Evolutionary conservation across 2,329 filamentous ascomycete genomes (phyloP), one percentile per base, ranked within the genome.

Genomic region (Stagonosporopsis rhizophila): DNA sequence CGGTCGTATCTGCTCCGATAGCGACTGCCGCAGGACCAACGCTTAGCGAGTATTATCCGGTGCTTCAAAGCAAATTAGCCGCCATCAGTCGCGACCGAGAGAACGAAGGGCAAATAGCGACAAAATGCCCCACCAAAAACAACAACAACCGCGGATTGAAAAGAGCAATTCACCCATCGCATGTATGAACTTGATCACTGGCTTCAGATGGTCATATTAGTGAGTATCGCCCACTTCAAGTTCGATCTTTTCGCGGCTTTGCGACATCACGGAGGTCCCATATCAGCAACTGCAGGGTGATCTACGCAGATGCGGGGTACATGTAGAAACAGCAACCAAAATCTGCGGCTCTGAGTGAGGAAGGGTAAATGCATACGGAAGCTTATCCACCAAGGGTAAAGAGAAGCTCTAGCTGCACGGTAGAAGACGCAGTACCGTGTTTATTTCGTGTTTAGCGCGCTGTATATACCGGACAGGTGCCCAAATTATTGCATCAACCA

Each of bases 381-480:
- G 48, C 48, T 57, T 60, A 46, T 39, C 61, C 57, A 49, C 50
- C 54, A 37, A 48, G 59, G 62, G 53, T 60, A 67, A 62, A 59
- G 44, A 59, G 42, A 28, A 46, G 27, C 42, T 56, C 35, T 51
- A 52, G 44, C 38, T 48, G 19, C 28, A 45, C 63, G 66, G 66
- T 58, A 61, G 66, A 68, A 66, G 60, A 62, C 52, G 61, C 59
- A 65, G 58, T 58, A 52, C 60, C 61, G 58, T 60, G 54, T 61
- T 48, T 39, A 45, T 52, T 64, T 65, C 64, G 61, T 50, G 52
- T 66, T 56, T 63, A 59, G 61, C 47, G 59, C 53, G 59, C 52
- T 52, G 60, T 65, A 64, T 63, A 64, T 66, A 62, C 58, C 62
- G 60, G 61, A 54, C 35, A 59, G 59, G 52, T 49, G 52, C 49